Percentiles rank a stretch among this genome's conserved stretches.
Conservation (phyloP, 2,329 filamentous ascomycete genomes). For the Paradendryphiella salina region DNA sequence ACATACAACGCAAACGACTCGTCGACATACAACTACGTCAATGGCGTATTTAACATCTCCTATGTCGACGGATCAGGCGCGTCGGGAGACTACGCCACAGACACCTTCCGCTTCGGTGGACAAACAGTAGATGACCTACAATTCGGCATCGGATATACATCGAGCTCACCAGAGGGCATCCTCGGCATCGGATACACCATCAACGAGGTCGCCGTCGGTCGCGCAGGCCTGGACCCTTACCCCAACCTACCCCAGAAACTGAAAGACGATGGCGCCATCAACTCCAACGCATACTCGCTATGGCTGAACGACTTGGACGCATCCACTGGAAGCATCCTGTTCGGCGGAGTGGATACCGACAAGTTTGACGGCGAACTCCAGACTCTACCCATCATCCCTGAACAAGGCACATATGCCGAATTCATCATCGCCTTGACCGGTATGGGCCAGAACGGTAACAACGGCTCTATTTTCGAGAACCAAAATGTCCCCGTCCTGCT, state of each 20-base stretch:
- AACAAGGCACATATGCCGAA: slow-evolving; percentile 55
- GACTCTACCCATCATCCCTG: slow-evolving; percentile 62
- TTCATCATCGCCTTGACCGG: slow-evolving; percentile 58
- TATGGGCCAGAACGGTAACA: slow-evolving; percentile 50
- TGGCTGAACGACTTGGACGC: slow-evolving; percentile 64
- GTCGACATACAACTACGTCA: slow-evolving; percentile 74
- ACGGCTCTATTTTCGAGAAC: slow-evolving; percentile 50
- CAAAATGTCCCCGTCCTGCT: slow-evolving; percentile 62
- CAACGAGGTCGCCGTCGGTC: slow-evolving; percentile 75
- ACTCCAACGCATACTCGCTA: slow-evolving; percentile 68
- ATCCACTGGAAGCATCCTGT: slow-evolving; percentile 71
- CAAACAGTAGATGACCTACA: slow-evolving; percentile 62
- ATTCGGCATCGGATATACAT: slow-evolving; percentile 72
- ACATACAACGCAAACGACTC: slow-evolving; percentile 72
- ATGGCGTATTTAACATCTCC: slow-evolving; percentile 79
- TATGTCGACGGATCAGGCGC: slow-evolving; percentile 83
- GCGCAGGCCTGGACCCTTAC: slow-evolving; percentile 56
- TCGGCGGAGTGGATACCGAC: slow-evolving; percentile 76
- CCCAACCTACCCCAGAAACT: slow-evolving; percentile 68
- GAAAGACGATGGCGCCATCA: slow-evolving; percentile 63
- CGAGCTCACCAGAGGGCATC: slow-evolving; percentile 67
- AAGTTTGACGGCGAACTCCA: slow-evolving; percentile 70
- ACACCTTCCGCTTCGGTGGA: slow-evolving; percentile 66
- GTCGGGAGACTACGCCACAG: slow-evolving; percentile 76
- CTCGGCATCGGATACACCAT: slow-evolving; percentile 79